A percentile compares a stretch with the other conserved stretches of the same genome.
These are phyloP conservation scores for Ulmus americana DNA, from an alignment of 331 rosid species.

Conservation along the genomic window DNA sequence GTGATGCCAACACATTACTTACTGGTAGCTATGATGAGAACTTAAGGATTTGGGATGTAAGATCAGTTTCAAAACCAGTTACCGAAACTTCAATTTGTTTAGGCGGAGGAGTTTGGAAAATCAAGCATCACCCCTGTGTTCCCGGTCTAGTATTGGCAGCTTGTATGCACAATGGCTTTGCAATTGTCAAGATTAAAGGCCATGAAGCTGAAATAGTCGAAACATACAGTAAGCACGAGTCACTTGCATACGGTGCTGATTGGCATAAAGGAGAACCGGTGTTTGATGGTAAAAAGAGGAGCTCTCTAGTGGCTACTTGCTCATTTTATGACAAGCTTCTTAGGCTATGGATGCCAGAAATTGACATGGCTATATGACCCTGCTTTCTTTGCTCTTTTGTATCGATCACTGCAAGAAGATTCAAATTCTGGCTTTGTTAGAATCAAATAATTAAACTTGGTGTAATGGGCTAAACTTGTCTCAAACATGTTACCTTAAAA, in stretches of 20 bases:
- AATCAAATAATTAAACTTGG: conserved; percentile 7
- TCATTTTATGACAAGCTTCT: conserved; percentile 76
- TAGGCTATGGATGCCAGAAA: conserved; percentile 57
- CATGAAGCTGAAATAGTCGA: conserved; percentile 52
- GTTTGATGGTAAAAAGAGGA: conserved; percentile 27
- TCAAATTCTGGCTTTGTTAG: not conserved
- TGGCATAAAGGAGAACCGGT: conserved; percentile 46
- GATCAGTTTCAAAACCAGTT: conserved; percentile 66
- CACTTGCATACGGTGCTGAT: conserved; percentile 90
- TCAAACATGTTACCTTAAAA: conserved; percentile 12
- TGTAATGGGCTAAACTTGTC: not conserved
- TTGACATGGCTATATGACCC: conserved; percentile 25
- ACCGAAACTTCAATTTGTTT: conserved; percentile 54
- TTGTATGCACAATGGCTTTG: conserved; percentile 92
- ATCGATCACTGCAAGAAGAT: not conserved
- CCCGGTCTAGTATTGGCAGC: conserved; percentile 62
- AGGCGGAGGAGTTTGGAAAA: conserved; percentile 94
- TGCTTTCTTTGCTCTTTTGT: not conserved
- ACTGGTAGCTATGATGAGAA: conserved; percentile 81
- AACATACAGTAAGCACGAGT: conserved; percentile 59
- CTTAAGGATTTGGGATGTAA: conserved; percentile 75
- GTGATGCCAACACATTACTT: conserved; percentile 46
- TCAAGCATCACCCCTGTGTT: conserved; percentile 67
- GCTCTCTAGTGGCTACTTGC: conserved; percentile 69
- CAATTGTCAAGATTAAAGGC: conserved; percentile 49